Base-by-base conservation (phyloP, 371 early-diverging fungal genomes). In the Thermomucor indicae-seudaticae region DNA sequence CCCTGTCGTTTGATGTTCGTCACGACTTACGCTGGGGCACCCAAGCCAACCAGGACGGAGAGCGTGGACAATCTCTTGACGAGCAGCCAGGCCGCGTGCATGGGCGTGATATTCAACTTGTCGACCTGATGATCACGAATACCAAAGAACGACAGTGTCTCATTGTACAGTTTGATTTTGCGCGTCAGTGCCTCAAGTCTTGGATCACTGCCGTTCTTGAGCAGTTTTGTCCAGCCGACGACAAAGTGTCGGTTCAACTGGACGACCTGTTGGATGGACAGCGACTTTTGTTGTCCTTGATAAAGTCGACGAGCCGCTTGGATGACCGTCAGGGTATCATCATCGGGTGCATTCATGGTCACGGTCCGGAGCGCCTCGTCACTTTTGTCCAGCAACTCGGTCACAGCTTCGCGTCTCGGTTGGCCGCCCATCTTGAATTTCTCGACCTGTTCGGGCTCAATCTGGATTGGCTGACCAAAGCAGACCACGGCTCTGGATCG, bases 401-500 rank as follows among this genome's bases (percentile, higher is more conserved):
- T 77, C 55, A 89, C 81, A 0, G 97, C 96, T 24, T 83, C 78
- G 12, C 95, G 79, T 71, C 89, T 93, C 1, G 79, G 80, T 1
- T 70, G 53, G 2, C 97, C 97, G 20, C 97, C 97, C 31, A 59
- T 58, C 49, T 81, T 85, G 72, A 86, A 98, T 55, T 75, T 65
- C 17, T 85, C 90, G 0, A 97, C 92, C 24, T 88, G 70, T 47
- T 86, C 85, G 7, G 57, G 63, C 4, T 85, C 67, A 8, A 98
- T 77, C 1, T 81, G 70, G 30, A 98, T 80, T 0, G 96, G 95
- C 25, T 87, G 81, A 17, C 97, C 97, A 78, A 88, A 98, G 49
- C 97, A 95, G 27, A 97, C 86, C 4, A 97, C 96, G 5, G 97
- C 97, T 47, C 96, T 80, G 6, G 96, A 95, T 32, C 98, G 84